Conservation (phyloP, 164 flowering plant species). For the Piper longum region DNA sequence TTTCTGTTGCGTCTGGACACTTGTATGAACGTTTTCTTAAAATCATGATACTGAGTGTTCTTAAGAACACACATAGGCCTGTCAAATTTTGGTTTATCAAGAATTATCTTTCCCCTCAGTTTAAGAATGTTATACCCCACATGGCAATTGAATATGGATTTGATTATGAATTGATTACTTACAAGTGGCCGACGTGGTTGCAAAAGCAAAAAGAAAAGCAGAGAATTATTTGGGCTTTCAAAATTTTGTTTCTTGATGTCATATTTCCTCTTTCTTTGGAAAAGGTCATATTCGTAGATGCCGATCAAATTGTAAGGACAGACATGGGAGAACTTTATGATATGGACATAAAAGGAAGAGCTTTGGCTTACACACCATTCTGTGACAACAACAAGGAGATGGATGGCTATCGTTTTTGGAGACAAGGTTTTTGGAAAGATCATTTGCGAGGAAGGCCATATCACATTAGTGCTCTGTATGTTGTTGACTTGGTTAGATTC, state of each 20-base stretch:
- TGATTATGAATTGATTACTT: slow-evolving; percentile 82
- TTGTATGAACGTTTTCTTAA: slow-evolving; percentile 95
- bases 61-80: slow-evolving; percentile 78
- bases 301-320: slow-evolving; percentile 88
- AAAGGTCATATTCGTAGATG: slow-evolving; percentile 99
- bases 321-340: slow-evolving; percentile 99
- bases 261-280: slow-evolving; percentile 93
- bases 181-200: slow-evolving; percentile 99
- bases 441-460: slow-evolving; percentile 90
- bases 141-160: slow-evolving; percentile 94
- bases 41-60: slow-evolving; percentile 92
- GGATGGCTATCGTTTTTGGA: slow-evolving; percentile 99
- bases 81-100: slow-evolving; percentile 98
- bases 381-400: slow-evolving; percentile 96
- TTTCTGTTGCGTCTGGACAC: slow-evolving; percentile 98
- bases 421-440: slow-evolving; percentile 98
- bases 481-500: slow-evolving; percentile 84
- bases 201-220: slow-evolving; percentile 98
- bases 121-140: slow-evolving; percentile 92
- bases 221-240: slow-evolving; percentile 96
- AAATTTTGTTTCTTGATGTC: slow-evolving; percentile 94
- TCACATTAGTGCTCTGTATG: slow-evolving; percentile 96
- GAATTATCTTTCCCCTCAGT: slow-evolving; percentile 96
- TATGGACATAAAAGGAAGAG: slow-evolving; percentile 88
- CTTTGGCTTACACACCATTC: slow-evolving; percentile 95